Evolutionary conservation across 2,329 filamentous ascomycete species (phyloP).

Genomic region (Phaeomoniella chlamydospora): DNA sequence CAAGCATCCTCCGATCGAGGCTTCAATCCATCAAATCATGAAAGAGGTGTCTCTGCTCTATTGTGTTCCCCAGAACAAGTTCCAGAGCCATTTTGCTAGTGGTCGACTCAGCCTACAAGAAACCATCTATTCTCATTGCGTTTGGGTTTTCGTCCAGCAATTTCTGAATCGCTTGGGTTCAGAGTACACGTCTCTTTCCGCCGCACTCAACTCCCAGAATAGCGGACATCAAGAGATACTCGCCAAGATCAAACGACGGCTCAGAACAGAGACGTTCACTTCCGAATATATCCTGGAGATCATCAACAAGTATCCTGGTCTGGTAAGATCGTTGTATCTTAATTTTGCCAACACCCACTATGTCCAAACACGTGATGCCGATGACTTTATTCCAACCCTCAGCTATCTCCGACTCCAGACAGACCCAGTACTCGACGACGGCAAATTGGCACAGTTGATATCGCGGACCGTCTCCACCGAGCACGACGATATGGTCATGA

Average conservation of each 20-base stretch:
- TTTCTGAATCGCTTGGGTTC: conserved; percentile 90
- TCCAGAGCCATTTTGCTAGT: conserved; percentile 75
- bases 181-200: conserved; percentile 77
- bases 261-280: conserved; percentile 94
- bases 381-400: conserved; percentile 56
- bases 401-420: conserved; percentile 53
- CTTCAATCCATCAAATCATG: conserved; percentile 96
- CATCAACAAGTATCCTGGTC: conserved; percentile 74
- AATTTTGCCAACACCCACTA: conserved; percentile 83
- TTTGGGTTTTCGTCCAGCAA: conserved; percentile 95
- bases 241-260: conserved; percentile 85
- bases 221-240: conserved; percentile 75
- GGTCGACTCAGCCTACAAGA: conserved; percentile 86
- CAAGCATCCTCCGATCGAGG: conserved; percentile 66
- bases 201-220: conserved; percentile 67
- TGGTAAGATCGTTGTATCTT: conserved; percentile 79
- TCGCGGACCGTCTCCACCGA: conserved; percentile 73
- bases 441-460: conserved; percentile 60
- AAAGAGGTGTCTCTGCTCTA: conserved; percentile 96
- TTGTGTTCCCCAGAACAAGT: conserved; percentile 94
- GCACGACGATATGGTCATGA: conserved; percentile 97
- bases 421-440: conserved; percentile 62
- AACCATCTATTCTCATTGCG: conserved; percentile 91
- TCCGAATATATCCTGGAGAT: conserved; percentile 97
- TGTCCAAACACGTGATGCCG: conserved; percentile 48